Evolutionary conservation across 1,284 basidiomycete species (phyloP).

Genomic region (Lentinus polychrous): DNA sequence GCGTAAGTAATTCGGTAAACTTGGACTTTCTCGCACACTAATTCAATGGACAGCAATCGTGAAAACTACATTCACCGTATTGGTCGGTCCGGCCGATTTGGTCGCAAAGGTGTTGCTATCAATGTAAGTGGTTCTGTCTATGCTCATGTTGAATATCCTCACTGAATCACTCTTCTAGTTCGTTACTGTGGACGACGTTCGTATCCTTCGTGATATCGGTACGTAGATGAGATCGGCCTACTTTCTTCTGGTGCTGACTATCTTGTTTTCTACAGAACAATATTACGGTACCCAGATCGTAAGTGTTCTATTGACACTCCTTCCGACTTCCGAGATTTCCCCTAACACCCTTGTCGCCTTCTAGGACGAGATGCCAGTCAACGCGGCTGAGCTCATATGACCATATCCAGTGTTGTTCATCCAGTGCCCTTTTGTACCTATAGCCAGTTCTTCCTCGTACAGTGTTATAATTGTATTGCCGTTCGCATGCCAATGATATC

Average conservation of each 20-base stretch:
- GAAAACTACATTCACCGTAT: constrained; percentile 99
- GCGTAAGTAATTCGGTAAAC: constrained; percentile 47
- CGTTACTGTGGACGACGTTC: constrained; percentile 86
- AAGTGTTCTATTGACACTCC: constrained; percentile 24
- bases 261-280: constrained; percentile 49
- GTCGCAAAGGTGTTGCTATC: constrained; percentile 89
- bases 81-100: constrained; percentile 92
- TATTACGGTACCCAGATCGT: constrained; percentile 88
- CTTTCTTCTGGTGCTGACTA: constrained; percentile 13
- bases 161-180: constrained; percentile 45
- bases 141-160: background rate
- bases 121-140: constrained; percentile 49
- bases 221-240: constrained; percentile 21
- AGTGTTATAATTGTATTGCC: constrained; percentile 5
- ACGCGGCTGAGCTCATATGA: constrained; percentile 82
- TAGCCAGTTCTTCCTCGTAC: background rate
- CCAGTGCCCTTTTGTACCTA: constrained; percentile 7
- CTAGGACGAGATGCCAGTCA: constrained; percentile 92
- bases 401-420: constrained; percentile 25
- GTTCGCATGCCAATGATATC: constrained; percentile 2
- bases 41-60: constrained; percentile 60
- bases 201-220: constrained; percentile 88
- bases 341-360: constrained; percentile 10
- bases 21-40: background rate
- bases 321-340: background rate